phyloP scores from a whole-genome alignment of 331 rosid species.

The Malus hybrid region DNA sequence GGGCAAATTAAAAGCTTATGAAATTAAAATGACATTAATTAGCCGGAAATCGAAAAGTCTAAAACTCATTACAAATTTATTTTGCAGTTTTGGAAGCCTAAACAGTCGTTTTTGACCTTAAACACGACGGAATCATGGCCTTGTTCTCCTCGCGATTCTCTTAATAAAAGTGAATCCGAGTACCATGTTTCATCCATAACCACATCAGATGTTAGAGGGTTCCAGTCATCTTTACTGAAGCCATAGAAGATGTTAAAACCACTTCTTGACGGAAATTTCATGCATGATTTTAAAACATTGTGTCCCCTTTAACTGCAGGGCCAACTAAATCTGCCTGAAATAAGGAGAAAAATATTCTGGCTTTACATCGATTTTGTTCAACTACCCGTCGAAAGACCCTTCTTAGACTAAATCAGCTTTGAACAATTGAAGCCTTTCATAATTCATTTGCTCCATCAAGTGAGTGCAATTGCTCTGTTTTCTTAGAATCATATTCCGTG shows the following conservation, averaged over 20 bases:
- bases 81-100: no score
- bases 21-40: no score
- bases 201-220: constrained; percentile 33
- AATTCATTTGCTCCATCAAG: constrained; percentile 7
- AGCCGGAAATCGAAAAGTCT: no score
- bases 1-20: no score
- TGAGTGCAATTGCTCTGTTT: constrained; percentile 5
- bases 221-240: constrained; percentile 20
- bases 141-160: neutral
- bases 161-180: constrained; percentile 14
- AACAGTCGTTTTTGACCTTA: no score
- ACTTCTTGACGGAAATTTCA: constrained; percentile 5
- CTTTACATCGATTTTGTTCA: neutral
- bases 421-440: constrained; percentile 9
- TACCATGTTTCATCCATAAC: constrained; percentile 51
- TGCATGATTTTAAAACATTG: no score
- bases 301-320: no score
- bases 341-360: no score
- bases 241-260: constrained; percentile 37
- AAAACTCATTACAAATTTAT: no score
- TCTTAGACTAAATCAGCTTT: constrained; percentile 2
- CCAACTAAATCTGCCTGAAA: no score
- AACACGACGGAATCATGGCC: neutral
- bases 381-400: neutral
- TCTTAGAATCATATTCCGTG: neutral